phyloP scores from a whole-genome alignment of 768 basidiomycete genomes.

The Boletus pseudopeckii region DNA sequence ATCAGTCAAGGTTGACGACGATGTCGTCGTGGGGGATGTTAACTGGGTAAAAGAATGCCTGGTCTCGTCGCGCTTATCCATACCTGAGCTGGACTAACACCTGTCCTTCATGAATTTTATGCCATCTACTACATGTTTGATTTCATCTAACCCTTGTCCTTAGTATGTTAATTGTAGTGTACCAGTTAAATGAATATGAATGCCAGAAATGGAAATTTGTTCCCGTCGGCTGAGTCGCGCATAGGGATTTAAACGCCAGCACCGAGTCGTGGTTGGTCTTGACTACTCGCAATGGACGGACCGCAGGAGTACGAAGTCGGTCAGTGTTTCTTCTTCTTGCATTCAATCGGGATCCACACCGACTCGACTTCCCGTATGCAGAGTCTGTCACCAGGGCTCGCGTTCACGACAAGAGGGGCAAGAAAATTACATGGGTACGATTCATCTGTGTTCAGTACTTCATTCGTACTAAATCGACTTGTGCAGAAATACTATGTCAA shows the following conservation, averaged over 20 bases:
- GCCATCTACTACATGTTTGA: conserved; percentile 2
- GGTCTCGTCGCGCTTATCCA: conserved; percentile 54
- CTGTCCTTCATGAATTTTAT: background rate
- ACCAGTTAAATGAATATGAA: background rate
- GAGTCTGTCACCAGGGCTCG: conserved; percentile 55
- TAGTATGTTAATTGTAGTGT: conserved; percentile 11
- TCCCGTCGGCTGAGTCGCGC: conserved; percentile 9
- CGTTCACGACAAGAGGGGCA: conserved; percentile 43
- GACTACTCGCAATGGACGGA: conserved; percentile 34
- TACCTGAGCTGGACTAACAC: conserved; percentile 21
- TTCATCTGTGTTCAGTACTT: conserved; percentile 1
- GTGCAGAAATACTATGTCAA: conserved; percentile 56
- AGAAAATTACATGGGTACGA: conserved; percentile 51
- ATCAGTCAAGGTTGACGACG: conserved; percentile 26
- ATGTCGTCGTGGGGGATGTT: conserved; percentile 48
- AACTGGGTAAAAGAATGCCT: conserved; percentile 78
- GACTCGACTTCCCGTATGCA: conserved; percentile 22
- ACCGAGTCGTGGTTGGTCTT: conserved; percentile 3
- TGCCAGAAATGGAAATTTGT: conserved; percentile 16
- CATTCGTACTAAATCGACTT: conserved; percentile 14
- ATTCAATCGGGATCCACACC: background rate
- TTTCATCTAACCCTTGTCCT: conserved; percentile 1
- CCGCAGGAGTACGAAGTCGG: conserved; percentile 65
- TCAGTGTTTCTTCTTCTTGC: conserved; percentile 31
- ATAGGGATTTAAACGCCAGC: background rate